Percentiles rank a stretch among this genome's conserved stretches.
phyloP scores from a whole-genome alignment of 2,329 filamentous ascomycete genomes.

The Exophiala oligosperma region DNA sequence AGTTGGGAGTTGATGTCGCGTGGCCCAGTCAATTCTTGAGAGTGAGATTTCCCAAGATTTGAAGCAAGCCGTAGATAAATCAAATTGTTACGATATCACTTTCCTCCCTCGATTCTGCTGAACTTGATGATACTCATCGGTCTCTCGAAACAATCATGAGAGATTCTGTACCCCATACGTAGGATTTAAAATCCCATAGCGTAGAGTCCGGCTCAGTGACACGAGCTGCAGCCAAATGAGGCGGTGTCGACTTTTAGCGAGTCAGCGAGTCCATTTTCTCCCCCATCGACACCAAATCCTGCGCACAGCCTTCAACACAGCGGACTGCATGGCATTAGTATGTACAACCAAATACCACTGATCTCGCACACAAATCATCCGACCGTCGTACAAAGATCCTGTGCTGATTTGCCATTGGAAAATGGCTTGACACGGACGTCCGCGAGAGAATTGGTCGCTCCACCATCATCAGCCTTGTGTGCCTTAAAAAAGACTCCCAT shows the following conservation, averaged over 20 bases:
- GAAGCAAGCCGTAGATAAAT: not conserved
- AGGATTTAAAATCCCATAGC: too few species aligned
- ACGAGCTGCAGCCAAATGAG: not conserved
- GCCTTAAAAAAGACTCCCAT: not conserved
- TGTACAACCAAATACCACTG: not conserved
- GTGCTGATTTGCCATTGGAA: not conserved
- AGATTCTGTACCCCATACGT: too few species aligned
- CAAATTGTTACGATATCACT: not conserved
- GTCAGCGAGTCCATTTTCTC: not conserved
- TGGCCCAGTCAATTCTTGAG: conserved; percentile 50
- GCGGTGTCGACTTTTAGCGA: not conserved
- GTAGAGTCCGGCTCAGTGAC: too few species aligned
- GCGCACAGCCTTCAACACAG: not conserved
- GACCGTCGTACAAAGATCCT: not conserved
- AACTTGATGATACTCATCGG: not conserved
- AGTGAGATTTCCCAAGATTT: conserved; percentile 28
- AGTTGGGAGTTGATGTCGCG: conserved; percentile 49
- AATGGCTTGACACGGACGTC: not conserved
- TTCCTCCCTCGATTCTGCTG: not conserved
- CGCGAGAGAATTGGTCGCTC: not conserved
- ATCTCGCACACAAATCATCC: not conserved
- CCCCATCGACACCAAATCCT: not conserved
- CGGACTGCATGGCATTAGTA: not conserved
- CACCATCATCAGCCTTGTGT: not conserved
- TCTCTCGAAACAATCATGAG: too few species aligned